Base-by-base conservation (phyloP, 2,329 filamentous ascomycete genomes). In the Fusarium neocosmosporiellum region DNA sequence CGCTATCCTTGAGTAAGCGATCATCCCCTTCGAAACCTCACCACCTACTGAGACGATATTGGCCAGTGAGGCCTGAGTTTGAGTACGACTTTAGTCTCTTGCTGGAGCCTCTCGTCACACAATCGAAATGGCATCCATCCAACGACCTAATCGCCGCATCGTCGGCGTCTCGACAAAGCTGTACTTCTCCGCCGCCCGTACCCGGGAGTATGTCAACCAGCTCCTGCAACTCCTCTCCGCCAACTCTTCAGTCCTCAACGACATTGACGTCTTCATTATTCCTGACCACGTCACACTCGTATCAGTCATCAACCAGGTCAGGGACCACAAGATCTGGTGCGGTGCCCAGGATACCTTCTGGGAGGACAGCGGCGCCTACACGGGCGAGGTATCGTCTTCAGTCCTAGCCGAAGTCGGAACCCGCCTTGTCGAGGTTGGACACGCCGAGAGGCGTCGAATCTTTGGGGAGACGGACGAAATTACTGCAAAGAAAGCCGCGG, bases 321-420 rank as follows among this genome's bases (percentile, higher is more conserved):
- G 83, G 37, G 77, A 82, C n/a, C 79, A 77, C 55, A 57, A 63
- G 1, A 82, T 62, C 82, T 96, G 78, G 83, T 88, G 53, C 29
- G 94, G 94, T 64, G 94, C 94, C 0, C 94, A 97, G 80, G 92
- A 96, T 81, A 90, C 89, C 72, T 91, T 91, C 82, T 89, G 87
- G 85, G 90, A 94, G 72, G 88, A 93, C 75, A 81, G 83, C 50
- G 94, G 94, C 66, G 89, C 94, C 2, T 95, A 89, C 80, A 97
- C 94, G 0, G 94, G 94, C 63, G 92, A 94, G 77, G 88, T 95
- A 34, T 94, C 92, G 7, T 91, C 94, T 0, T 80, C 88, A 6
- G 89, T 91, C 2, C 85, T 97, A 27, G 84, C 85, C 58, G 89
- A 92, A 65, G 86, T 93, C 0, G 93, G 93, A 43, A 93, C 90